A percentile compares a stretch with the other conserved stretches of the same genome.
These are phyloP conservation scores for Tulasnella sp. DNA, from an alignment of 768 basidiomycete species.

Conservation along the genomic window DNA sequence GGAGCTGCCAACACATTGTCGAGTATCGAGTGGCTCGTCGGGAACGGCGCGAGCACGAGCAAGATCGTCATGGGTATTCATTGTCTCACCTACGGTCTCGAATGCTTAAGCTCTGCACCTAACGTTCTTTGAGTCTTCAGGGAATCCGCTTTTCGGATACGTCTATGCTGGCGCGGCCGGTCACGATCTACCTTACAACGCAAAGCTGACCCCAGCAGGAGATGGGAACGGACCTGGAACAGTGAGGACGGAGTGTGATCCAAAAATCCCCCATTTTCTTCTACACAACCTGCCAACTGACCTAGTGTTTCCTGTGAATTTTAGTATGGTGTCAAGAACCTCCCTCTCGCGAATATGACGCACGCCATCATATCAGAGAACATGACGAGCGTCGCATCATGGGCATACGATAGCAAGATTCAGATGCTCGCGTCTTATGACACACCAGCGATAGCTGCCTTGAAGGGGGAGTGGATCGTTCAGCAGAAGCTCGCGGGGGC, in stretches of 20 bases:
- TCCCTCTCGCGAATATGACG: too few species aligned
- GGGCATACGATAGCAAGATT: neutral
- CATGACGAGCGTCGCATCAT: neutral
- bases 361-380: too few species aligned
- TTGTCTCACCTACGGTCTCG: neutral
- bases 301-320: too few species aligned
- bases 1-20: slow-evolving; percentile 41
- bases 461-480: neutral
- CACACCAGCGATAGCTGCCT: neutral
- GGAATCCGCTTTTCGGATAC: slow-evolving; percentile 72
- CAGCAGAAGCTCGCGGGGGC: neutral
- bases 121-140: too few species aligned
- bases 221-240: too few species aligned
- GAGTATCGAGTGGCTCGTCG: slow-evolving; percentile 49
- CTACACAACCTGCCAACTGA: too few species aligned
- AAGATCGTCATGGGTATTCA: slow-evolving; percentile 56
- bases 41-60: slow-evolving; percentile 46
- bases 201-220: too few species aligned
- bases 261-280: too few species aligned
- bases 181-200: neutral
- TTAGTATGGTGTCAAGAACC: too few species aligned
- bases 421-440: neutral
- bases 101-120: too few species aligned
- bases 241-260: too few species aligned
- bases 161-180: slow-evolving; percentile 55